phyloP scores from a whole-genome alignment of 2,329 filamentous ascomycete genomes.

The Fusarium sp. region DNA sequence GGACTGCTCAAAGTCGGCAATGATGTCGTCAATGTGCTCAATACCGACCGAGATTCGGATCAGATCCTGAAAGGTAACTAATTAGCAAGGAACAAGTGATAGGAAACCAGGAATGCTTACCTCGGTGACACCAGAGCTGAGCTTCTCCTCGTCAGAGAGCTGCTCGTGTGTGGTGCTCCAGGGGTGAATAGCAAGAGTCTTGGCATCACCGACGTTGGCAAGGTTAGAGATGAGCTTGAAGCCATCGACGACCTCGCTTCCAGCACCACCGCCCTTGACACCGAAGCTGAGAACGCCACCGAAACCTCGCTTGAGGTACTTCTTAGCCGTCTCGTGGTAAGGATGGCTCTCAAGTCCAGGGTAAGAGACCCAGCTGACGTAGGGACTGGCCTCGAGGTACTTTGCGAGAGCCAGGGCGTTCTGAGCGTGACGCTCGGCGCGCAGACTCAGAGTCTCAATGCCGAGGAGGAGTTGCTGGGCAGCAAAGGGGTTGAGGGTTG shows the following conservation, averaged over 20 bases:
- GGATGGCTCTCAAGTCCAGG: constrained; percentile 84
- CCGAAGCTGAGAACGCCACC: constrained; percentile 94
- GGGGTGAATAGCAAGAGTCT: constrained; percentile 93
- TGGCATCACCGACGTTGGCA: constrained; percentile 94
- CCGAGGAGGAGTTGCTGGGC: constrained; percentile 92
- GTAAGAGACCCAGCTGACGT: constrained; percentile 94
- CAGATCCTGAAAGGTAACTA: constrained; percentile 65
- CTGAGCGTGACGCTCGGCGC: constrained; percentile 83
- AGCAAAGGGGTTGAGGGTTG: constrained; percentile 84
- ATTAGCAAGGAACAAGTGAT: not conserved
- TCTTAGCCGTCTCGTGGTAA: constrained; percentile 81
- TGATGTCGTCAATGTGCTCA: constrained; percentile 97
- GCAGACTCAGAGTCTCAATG: constrained; percentile 85
- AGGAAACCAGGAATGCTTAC: constrained; percentile 48
- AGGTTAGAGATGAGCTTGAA: constrained; percentile 97
- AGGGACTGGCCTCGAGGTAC: constrained; percentile 82
- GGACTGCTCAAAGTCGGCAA: constrained; percentile 91
- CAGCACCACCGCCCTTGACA: constrained; percentile 85
- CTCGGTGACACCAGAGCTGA: constrained; percentile 81
- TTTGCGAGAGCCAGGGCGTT: constrained; percentile 82
- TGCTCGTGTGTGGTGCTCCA: constrained; percentile 97
- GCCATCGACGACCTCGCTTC: constrained; percentile 86
- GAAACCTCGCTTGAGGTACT: constrained; percentile 83
- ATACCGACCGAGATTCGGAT: constrained; percentile 96
- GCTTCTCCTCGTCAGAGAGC: constrained; percentile 80